Evolutionary conservation across 176 grass and related monocot species (phyloP).

Genomic region (Lolium rigidum): DNA sequence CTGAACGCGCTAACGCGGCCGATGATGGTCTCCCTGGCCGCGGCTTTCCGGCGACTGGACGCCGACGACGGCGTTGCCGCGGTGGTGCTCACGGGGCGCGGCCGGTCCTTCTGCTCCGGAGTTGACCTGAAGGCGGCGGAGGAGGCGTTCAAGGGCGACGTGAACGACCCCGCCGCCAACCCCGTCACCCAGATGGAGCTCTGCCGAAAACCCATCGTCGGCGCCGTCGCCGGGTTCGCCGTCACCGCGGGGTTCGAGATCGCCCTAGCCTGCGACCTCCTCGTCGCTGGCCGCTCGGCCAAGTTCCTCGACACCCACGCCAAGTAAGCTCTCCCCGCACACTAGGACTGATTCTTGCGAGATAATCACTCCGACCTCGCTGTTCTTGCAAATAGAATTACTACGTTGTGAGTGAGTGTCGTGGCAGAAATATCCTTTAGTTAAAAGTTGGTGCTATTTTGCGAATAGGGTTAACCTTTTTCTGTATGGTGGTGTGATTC

Average conservation of each 20-base stretch:
- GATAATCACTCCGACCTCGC: neutral
- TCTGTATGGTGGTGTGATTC: too few species aligned
- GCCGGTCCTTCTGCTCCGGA: slow-evolving; percentile 85
- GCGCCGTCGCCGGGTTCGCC: slow-evolving; percentile 76
- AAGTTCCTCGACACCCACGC: slow-evolving; percentile 93
- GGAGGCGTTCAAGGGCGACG: slow-evolving; percentile 93
- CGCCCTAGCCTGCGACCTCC: slow-evolving; percentile 77
- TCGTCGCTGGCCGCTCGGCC: slow-evolving; percentile 72
- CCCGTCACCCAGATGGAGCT: slow-evolving; percentile 71
- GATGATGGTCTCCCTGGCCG: slow-evolving; percentile 72
- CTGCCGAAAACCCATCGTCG: slow-evolving; percentile 83
- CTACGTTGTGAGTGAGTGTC: neutral
- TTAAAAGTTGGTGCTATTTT: too few species aligned
- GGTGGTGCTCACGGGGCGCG: slow-evolving; percentile 66
- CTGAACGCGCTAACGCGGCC: slow-evolving; percentile 87
- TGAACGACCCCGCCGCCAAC: slow-evolving; percentile 68
- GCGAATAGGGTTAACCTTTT: too few species aligned
- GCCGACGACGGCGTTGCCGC: slow-evolving; percentile 61
- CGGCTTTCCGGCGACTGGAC: slow-evolving; percentile 63
- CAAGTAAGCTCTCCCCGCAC: slow-evolving; percentile 47
- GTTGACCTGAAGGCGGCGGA: slow-evolving; percentile 84
- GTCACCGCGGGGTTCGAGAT: slow-evolving; percentile 94
- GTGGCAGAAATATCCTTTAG: too few species aligned
- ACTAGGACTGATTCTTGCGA: too few species aligned
- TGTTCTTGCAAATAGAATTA: neutral